Evolutionary conservation across 2,329 filamentous ascomycete genomes (phyloP), one percentile per base, ranked within the genome.

Genomic region (Diaporthe nobilis): DNA sequence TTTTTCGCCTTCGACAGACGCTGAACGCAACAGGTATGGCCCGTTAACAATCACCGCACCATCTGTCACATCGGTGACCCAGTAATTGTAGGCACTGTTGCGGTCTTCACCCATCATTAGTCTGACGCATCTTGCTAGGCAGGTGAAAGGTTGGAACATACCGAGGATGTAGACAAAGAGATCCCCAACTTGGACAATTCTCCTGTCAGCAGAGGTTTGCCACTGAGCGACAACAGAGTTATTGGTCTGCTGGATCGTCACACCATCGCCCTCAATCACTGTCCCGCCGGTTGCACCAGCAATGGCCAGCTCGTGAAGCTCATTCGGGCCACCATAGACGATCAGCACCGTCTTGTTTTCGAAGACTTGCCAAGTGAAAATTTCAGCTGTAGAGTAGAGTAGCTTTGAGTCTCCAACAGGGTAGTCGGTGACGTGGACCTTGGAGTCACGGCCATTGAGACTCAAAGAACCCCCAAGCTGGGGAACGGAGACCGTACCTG

Each of bases 291-390:
- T 31, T 3, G 65, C 57, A 20, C 67, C 71, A 8, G 25, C 82
- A 22, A 92, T 79, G 0, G 89, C 90, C 49, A 94, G 84, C 79
- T 94, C 93, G 75, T 94, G 92, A 2, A 86, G 84, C 79, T 94
- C 93, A 22, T 86, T 86, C 0, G 88, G 85, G 0, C 90, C 92
- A 9, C 91, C 91, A 77, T 94, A 94, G 7, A 94, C 83, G 2
- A 94, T 82, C 4, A 94, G 82, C 1, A 92, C 88, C 20, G 90
- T 92, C 81, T 88, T 89, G 60, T 88, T 84, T 0, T 85, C 86
- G 77, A 92, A 91, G 70, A 89, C 87, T 82, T 94, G 92, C 90
- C 92, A 93, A 0, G 92, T 94, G 78, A 92, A 91, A 25, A 94
- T 89, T 80, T 95, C 93, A 0, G 91, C 92, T 1, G 93, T 92